Percentiles rank a stretch among this genome's conserved stretches.
These are phyloP conservation scores for Eucalyptus regnans DNA, from an alignment of 345 rosid species.

Conservation along the genomic window DNA sequence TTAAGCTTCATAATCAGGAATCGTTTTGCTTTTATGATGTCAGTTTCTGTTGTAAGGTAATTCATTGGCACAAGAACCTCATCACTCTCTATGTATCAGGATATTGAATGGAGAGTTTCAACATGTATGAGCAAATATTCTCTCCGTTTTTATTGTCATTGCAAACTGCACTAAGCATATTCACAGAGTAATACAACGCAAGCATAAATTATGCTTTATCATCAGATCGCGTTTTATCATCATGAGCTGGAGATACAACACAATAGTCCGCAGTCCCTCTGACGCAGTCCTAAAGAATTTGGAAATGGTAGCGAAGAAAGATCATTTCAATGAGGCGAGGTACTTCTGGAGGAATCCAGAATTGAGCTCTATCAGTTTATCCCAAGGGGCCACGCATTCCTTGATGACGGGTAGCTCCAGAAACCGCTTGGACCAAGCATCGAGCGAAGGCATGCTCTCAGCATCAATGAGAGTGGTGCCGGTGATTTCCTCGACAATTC, in stretches of 20 bases:
- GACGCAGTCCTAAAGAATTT: background rate
- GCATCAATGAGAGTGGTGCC: conserved; percentile 8
- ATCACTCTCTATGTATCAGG: background rate
- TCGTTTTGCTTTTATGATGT: background rate
- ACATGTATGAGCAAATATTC: background rate
- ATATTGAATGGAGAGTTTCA: background rate
- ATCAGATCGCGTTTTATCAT: background rate
- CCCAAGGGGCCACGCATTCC: conserved; percentile 7
- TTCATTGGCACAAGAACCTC: background rate
- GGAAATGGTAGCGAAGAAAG: background rate
- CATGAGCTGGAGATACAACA: background rate
- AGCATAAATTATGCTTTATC: background rate
- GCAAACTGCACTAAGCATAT: background rate
- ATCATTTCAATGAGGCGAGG: background rate
- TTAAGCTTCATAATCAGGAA: background rate
- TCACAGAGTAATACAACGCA: background rate
- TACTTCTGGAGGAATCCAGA: background rate
- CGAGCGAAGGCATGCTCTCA: background rate
- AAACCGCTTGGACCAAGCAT: conserved; percentile 6
- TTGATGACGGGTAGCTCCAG: conserved; percentile 8
- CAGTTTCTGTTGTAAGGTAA: background rate
- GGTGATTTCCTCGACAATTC: conserved; percentile 1
- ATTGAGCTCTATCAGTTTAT: conserved; percentile 13
- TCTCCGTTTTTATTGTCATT: background rate
- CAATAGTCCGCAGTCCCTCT: background rate